Conservation (phyloP, 108 stramenopile species). For the Poteriospumella lacustris region DNA sequence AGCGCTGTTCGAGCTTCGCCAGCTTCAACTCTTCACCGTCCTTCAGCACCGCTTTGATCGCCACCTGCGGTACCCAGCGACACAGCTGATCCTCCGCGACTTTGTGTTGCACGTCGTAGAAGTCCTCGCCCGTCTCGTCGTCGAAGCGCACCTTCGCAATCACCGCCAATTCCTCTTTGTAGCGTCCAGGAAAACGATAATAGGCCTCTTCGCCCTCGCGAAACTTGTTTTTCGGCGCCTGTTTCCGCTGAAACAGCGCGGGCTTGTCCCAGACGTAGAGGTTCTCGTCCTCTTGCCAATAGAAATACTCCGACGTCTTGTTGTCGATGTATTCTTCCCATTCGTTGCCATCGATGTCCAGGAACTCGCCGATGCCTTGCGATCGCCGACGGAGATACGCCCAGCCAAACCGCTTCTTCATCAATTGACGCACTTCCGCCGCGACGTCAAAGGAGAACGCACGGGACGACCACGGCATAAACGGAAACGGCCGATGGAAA, state of each 20-base stretch:
- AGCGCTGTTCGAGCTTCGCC: background rate
- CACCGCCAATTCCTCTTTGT: conserved; percentile 25
- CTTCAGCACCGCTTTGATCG: background rate
- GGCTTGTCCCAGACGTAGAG: conserved; percentile 38
- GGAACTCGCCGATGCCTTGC: conserved; percentile 35
- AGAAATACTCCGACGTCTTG: conserved; percentile 37
- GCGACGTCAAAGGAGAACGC: conserved; percentile 35
- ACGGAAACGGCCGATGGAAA: background rate
- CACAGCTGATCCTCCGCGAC: background rate
- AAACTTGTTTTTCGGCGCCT: conserved; percentile 13
- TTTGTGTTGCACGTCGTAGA: conserved; percentile 18
- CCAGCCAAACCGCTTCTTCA: conserved; percentile 39
- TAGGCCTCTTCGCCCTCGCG: conserved; percentile 37
- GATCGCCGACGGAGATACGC: conserved; percentile 41
- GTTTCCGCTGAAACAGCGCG: conserved; percentile 28
- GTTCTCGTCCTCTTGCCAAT: conserved; percentile 37
- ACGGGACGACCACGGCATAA: background rate
- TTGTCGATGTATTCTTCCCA: conserved; percentile 50
- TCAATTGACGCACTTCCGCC: conserved; percentile 22
- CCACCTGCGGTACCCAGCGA: background rate
- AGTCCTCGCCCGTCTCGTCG: conserved; percentile 35
- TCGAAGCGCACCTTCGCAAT: conserved; percentile 38
- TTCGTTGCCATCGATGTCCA: conserved; percentile 30
- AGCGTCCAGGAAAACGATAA: conserved; percentile 38
- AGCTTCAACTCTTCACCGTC: background rate